phyloP scores from a whole-genome alignment of 23 red algal genomes.

The Gracilaria vermiculophylla region DNA sequence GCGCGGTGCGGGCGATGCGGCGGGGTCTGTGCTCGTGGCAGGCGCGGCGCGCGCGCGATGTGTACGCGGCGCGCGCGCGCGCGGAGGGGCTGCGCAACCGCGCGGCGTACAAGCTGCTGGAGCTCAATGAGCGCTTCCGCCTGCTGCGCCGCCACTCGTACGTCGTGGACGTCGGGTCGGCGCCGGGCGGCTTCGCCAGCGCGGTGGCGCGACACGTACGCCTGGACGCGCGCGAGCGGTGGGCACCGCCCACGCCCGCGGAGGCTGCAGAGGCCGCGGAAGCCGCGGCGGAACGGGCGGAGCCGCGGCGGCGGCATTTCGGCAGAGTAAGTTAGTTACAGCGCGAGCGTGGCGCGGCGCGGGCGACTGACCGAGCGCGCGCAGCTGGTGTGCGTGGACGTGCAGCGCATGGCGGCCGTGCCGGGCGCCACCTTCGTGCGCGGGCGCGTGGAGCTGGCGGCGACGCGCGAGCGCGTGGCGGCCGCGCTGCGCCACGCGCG shows the following conservation, averaged over 20 bases:
- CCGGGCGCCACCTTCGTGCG: constrained; percentile 56
- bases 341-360: too few relatives aligned
- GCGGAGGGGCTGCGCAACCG: constrained; percentile 66
- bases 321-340: constrained; percentile 9
- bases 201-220: constrained; percentile 20
- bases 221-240: constrained; percentile 7
- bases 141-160: constrained; percentile 49
- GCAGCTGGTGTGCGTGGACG: constrained; percentile 76
- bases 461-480: constrained; percentile 16
- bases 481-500: constrained; percentile 40
- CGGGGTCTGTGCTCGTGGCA: constrained; percentile 46
- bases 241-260: too few relatives aligned
- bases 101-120: constrained; percentile 81
- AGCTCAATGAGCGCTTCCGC: constrained; percentile 50
- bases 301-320: constrained; percentile 20
- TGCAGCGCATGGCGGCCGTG: constrained; percentile 54
- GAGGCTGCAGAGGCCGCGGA: background rate
- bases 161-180: constrained; percentile 82
- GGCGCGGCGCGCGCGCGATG: constrained; percentile 37
- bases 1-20: too few relatives aligned
- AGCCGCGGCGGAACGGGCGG: background rate
- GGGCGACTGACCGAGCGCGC: too few relatives aligned
- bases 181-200: constrained; percentile 83
- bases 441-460: constrained; percentile 32
- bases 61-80: constrained; percentile 46